Conservation (phyloP, 2,329 filamentous ascomycete genomes). For the Colletotrichum tofieldiae region DNA sequence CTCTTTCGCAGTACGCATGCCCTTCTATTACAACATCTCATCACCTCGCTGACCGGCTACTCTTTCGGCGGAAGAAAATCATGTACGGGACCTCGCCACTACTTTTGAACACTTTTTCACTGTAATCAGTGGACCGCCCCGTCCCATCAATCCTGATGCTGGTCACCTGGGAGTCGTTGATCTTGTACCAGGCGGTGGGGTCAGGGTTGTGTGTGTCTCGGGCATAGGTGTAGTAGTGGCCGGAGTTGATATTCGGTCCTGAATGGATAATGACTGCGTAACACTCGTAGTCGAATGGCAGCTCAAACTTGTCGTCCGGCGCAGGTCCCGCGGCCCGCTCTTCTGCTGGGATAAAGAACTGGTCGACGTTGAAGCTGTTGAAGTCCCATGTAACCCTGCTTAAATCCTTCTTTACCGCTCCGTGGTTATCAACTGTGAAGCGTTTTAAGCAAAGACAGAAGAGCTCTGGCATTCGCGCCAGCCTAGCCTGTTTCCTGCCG, state of each 20-base stretch:
- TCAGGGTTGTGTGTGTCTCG: slow-evolving; percentile 67
- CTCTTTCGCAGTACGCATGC: neutral
- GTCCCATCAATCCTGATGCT: slow-evolving; percentile 60
- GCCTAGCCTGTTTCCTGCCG: slow-evolving; percentile 79
- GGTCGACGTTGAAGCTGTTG: slow-evolving; percentile 72
- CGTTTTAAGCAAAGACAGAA: slow-evolving; percentile 84
- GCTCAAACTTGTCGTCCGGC: slow-evolving; percentile 58
- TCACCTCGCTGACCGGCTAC: slow-evolving; percentile 34
- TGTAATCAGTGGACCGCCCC: slow-evolving; percentile 51
- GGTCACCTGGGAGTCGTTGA: slow-evolving; percentile 62
- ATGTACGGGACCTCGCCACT: slow-evolving; percentile 62
- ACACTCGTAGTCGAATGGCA: slow-evolving; percentile 83
- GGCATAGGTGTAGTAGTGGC: slow-evolving; percentile 86
- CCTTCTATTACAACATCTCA: slow-evolving; percentile 14
- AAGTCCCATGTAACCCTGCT: slow-evolving; percentile 83
- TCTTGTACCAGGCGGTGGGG: slow-evolving; percentile 64
- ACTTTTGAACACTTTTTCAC: slow-evolving; percentile 57
- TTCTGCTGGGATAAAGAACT: slow-evolving; percentile 58
- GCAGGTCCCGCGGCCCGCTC: slow-evolving; percentile 48
- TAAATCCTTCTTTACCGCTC: slow-evolving; percentile 74
- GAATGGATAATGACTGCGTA: slow-evolving; percentile 88
- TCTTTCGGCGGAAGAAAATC: slow-evolving; percentile 62
- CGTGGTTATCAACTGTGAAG: slow-evolving; percentile 49
- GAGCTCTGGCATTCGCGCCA: slow-evolving; percentile 85
- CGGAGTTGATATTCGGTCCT: slow-evolving; percentile 77